phyloP scores from a whole-genome alignment of 2,329 filamentous ascomycete species.

The Fusarium sp. region DNA sequence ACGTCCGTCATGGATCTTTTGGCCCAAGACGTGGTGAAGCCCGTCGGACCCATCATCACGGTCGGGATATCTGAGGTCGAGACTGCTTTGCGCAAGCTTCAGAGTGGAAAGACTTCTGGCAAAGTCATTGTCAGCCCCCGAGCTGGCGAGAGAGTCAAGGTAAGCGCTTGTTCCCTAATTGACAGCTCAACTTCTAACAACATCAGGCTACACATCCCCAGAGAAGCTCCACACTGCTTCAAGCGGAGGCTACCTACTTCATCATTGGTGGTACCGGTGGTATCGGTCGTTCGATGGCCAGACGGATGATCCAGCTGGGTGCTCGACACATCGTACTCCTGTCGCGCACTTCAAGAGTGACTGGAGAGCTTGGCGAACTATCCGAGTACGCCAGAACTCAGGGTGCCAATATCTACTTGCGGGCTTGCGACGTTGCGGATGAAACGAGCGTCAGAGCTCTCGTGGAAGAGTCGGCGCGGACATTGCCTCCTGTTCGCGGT shows the following conservation, averaged over 20 bases:
- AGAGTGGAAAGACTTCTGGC: neutral
- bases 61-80: neutral
- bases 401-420: neutral
- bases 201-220: neutral
- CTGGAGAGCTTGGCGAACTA: neutral
- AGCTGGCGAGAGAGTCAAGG: neutral
- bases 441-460: neutral
- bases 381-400: neutral
- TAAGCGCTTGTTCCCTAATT: neutral
- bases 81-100: neutral
- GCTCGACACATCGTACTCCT: conserved; percentile 55
- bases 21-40: neutral
- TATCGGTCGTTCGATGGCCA: conserved; percentile 54
- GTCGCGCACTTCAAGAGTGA: neutral
- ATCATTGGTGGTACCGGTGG: conserved; percentile 57
- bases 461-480: neutral
- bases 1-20: neutral
- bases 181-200: neutral
- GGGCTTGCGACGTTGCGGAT: neutral
- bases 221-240: neutral
- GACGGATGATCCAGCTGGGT: conserved; percentile 56
- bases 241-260: conserved; percentile 47
- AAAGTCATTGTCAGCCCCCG: neutral
- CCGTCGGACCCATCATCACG: neutral
- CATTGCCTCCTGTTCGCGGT: neutral